Evolutionary conservation across 2,329 filamentous ascomycete species (phyloP).

Genomic region (Xylariaceae sp.): DNA sequence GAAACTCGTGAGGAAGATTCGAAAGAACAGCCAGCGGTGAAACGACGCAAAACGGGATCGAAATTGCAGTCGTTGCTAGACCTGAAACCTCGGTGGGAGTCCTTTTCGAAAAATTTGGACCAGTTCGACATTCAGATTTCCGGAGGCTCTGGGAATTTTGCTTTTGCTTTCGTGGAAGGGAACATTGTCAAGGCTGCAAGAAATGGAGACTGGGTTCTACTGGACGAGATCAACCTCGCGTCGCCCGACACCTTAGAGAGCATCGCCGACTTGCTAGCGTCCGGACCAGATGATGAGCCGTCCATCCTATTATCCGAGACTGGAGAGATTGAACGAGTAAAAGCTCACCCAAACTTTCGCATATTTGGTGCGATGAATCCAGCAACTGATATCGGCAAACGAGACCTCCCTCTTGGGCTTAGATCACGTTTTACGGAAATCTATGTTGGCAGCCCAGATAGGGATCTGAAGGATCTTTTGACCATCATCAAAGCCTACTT

Average conservation of each 20-base stretch:
- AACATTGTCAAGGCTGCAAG: conserved; percentile 93
- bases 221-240: conserved; percentile 96
- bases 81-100: conserved; percentile 66
- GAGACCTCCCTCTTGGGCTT: conserved; percentile 82
- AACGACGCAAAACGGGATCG: conserved; percentile 59
- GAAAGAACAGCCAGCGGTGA: conserved; percentile 58
- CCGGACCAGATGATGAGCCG: conserved; percentile 63
- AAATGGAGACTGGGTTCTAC: conserved; percentile 92
- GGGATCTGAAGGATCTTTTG: conserved; percentile 76
- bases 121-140: conserved; percentile 77
- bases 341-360: conserved; percentile 86
- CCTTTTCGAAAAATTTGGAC: conserved; percentile 67
- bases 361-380: conserved; percentile 99
- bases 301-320: conserved; percentile 89
- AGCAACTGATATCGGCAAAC: conserved; percentile 93
- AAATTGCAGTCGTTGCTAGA: conserved; percentile 60
- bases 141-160: conserved; percentile 68
- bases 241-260: conserved; percentile 92
- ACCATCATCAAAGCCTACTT: conserved; percentile 87
- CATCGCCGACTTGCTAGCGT: conserved; percentile 78
- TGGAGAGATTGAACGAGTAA: conserved; percentile 83
- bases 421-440: conserved; percentile 92
- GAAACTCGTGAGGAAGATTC: conserved; percentile 34
- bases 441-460: conserved; percentile 87
- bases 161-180: conserved; percentile 93